A percentile compares a stretch with the other conserved stretches of the same genome.
Conservation (phyloP, 2,329 filamentous ascomycete genomes). For the Immersiporthe knoxdaviesiana region DNA sequence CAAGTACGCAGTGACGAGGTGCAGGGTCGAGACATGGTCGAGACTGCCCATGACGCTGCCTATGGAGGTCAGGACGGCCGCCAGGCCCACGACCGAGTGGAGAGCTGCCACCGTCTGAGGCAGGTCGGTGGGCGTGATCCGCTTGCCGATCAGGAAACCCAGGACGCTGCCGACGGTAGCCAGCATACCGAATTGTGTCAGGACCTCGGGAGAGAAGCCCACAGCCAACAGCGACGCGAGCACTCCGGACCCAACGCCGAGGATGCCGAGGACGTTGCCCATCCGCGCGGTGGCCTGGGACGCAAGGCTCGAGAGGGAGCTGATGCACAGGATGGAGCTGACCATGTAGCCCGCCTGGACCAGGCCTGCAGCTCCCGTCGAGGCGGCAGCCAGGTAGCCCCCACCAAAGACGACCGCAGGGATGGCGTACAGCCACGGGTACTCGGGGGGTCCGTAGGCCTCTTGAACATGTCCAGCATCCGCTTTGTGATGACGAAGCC, state of each 20-base stretch:
- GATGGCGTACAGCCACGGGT: slow-evolving; percentile 83
- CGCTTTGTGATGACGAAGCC: slow-evolving; percentile 91
- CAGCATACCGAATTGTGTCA: slow-evolving; percentile 78
- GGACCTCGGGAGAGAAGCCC: slow-evolving; percentile 76
- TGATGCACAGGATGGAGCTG: slow-evolving; percentile 83
- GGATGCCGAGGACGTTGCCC: slow-evolving; percentile 83
- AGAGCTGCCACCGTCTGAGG: slow-evolving; percentile 88
- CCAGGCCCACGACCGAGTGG: slow-evolving; percentile 87
- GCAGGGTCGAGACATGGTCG: slow-evolving; percentile 71
- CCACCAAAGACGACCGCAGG: slow-evolving; percentile 78
- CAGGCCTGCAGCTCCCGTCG: slow-evolving; percentile 80
- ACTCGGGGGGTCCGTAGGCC: slow-evolving; percentile 88
- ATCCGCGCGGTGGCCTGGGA: slow-evolving; percentile 82
- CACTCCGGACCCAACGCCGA: slow-evolving; percentile 83
- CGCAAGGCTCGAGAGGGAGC: slow-evolving; percentile 78
- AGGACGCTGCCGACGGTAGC: slow-evolving; percentile 71
- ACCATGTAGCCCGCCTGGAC: slow-evolving; percentile 87
- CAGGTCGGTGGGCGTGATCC: slow-evolving; percentile 85
- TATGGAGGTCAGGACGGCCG: slow-evolving; percentile 85
- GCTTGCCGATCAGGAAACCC: slow-evolving; percentile 76
- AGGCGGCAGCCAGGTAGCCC: slow-evolving; percentile 78
- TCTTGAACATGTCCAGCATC: slow-evolving; percentile 91
- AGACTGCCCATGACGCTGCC: slow-evolving; percentile 81
- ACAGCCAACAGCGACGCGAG: slow-evolving; percentile 80
- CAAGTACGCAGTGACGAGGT: slow-evolving; percentile 83